phyloP scores from a whole-genome alignment of 2,329 filamentous ascomycete genomes.

The Phyllosticta paracitricarpa region DNA sequence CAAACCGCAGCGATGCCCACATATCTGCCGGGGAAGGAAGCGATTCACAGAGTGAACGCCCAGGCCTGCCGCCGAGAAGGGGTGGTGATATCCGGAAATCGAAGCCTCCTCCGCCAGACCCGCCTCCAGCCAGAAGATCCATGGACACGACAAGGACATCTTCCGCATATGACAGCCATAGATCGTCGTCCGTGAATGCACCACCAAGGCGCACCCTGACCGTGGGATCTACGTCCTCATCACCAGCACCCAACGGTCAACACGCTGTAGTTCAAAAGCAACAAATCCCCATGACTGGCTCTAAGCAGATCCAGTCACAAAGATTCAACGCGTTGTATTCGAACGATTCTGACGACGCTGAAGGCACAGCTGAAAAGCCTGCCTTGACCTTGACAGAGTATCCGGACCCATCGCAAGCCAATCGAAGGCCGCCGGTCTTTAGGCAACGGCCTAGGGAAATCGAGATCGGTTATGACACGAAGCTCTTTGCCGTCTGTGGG shows the following conservation, averaged over 20 bases:
- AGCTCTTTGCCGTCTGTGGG: slow-evolving; percentile 79
- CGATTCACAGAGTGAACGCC: slow-evolving; percentile 35
- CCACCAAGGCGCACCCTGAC: slow-evolving; percentile 18
- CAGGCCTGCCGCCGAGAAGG: slow-evolving; percentile 38
- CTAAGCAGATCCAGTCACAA: background rate
- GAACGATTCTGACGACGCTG: slow-evolving; percentile 42
- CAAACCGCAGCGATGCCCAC: background rate
- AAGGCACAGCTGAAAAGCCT: slow-evolving; percentile 37
- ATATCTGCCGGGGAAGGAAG: slow-evolving; percentile 9
- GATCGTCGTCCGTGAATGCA: background rate
- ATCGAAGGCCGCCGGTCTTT: slow-evolving; percentile 69
- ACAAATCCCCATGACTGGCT: background rate
- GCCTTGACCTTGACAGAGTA: slow-evolving; percentile 53
- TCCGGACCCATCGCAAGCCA: slow-evolving; percentile 75
- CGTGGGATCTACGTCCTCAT: background rate
- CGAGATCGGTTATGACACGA: slow-evolving; percentile 73
- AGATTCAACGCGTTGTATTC: slow-evolving; percentile 4
- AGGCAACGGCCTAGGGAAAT: slow-evolving; percentile 68
- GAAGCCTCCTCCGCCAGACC: slow-evolving; percentile 19
- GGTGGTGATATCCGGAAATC: slow-evolving; percentile 25
- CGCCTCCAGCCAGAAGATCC: slow-evolving; percentile 26
- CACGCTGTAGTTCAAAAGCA: background rate
- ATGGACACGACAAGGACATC: slow-evolving; percentile 17
- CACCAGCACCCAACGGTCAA: background rate
- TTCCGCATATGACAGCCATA: background rate